Percentiles rank a stretch among this genome's conserved stretches.
Evolutionary conservation across 306 rosid species (phyloP).

Genomic region (Dalbergia oliveri): DNA sequence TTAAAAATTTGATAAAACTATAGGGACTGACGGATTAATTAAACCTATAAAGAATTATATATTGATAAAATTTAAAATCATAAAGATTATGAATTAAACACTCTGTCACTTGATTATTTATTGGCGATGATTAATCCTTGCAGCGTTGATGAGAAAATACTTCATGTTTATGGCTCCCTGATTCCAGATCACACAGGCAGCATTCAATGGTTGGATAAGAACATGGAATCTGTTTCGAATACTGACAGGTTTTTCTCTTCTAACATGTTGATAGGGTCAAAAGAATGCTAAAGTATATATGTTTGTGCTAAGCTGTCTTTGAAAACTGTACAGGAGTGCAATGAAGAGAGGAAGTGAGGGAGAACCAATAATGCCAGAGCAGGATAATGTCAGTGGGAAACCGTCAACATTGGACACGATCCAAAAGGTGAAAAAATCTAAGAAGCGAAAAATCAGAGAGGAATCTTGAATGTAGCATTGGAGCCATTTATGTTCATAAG

Average conservation of each 20-base stretch:
- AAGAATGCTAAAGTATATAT: too few relatives aligned
- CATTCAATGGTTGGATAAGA: conserved; percentile 60
- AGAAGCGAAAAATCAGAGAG: conserved; percentile 50
- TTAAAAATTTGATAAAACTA: too few relatives aligned
- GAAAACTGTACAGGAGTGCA: too few relatives aligned
- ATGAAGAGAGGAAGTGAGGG: too few relatives aligned
- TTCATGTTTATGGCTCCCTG: background rate
- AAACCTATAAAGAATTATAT: too few relatives aligned
- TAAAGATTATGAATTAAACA: too few relatives aligned
- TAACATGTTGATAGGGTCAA: background rate
- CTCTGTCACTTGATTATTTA: too few relatives aligned
- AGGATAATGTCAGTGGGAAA: conserved; percentile 43
- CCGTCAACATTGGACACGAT: conserved; percentile 37
- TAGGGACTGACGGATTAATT: too few relatives aligned
- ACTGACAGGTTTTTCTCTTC: conserved; percentile 57
- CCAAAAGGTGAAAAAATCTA: conserved; percentile 51
- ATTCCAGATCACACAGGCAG: background rate
- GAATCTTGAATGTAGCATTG: conserved; percentile 42
- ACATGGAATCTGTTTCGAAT: conserved; percentile 52
- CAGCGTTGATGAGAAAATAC: background rate
- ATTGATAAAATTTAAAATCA: too few relatives aligned
- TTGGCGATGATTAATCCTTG: background rate
- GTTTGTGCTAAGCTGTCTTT: too few relatives aligned
- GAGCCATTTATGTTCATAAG: conserved; percentile 38
- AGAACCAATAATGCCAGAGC: background rate